Evolutionary conservation across 352 stramenopile genomes (phyloP), one percentile per base, ranked within the genome.

Genomic region (Pythium folliculosum): DNA sequence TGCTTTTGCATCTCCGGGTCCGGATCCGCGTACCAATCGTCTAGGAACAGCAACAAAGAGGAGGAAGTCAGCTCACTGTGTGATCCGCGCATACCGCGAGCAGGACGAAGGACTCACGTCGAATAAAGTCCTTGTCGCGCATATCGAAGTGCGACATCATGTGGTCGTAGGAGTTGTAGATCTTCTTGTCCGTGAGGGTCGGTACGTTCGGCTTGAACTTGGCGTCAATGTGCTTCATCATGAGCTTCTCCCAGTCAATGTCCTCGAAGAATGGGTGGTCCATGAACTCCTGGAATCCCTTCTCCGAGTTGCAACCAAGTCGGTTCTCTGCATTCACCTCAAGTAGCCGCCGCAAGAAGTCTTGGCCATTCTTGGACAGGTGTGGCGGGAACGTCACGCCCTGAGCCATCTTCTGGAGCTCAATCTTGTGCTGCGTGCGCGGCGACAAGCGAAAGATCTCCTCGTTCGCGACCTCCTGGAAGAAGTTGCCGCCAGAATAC

Each of bases 81-180:
- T n/a, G 37, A 43, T 43, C 10, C 9, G 37, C 13, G 17, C n/a
- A 6, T 1, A 21, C 5, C 9, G 6, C 8, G 3, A n/a, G 14
- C 4, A 47, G 9, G 8, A 14, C 8, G 12, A 40, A 47, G n/a
- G 12, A 47, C 84, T 59, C 82, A 95, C 84, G 78, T 77, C 88
- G 81, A 66, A 89, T 89, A 69, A 92, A 92, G 73, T 91, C 78
- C 75, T 91, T 90, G 76, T 94, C 81, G 19, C 84, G 82, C 65
- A 87, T 86, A 64, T 94, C 83, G 58, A 94, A 92, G 61, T 92
- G 78, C n/a, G 86, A 85, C 86, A 96, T 94, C 84, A 94, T 93
- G 60, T 92, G 80, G 50, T 94, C 81, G 67, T 94, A 96, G 12
- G 76, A 89, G 59, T 88, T 90, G 71, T 94, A 94, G 51, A 91